Evolutionary conservation across 495 filamentous ascomycete species (phyloP).

Genomic region (Parathielavia appendiculata): DNA sequence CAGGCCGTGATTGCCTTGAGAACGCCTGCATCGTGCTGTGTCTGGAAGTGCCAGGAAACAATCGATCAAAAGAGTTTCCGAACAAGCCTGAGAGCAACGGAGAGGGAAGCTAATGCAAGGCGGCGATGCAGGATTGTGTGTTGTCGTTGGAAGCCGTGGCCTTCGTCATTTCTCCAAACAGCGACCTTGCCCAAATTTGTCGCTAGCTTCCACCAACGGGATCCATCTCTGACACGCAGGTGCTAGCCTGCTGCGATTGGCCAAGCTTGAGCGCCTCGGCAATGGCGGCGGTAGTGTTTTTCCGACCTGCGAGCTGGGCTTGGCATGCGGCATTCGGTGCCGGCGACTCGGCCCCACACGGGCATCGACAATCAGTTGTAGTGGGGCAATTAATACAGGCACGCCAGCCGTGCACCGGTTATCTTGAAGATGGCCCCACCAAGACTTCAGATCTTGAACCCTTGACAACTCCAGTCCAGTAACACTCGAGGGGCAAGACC

Average conservation of each 20-base stretch:
- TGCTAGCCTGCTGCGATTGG: constrained; percentile 3
- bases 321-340: background rate
- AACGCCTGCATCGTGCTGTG: constrained; percentile 42
- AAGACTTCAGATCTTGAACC: constrained; percentile 8
- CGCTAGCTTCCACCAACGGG: constrained; percentile 14
- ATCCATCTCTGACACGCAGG: constrained; percentile 1
- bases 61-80: background rate
- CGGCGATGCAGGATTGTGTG: background rate
- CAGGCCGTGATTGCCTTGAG: constrained; percentile 43
- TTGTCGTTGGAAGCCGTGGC: background rate
- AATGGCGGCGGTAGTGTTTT: constrained; percentile 18
- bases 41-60: constrained; percentile 6
- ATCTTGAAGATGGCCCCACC: constrained; percentile 6
- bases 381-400: background rate
- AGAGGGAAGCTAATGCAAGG: constrained; percentile 1
- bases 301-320: constrained; percentile 7
- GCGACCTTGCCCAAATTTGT: constrained; percentile 17
- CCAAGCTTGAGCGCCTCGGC: background rate
- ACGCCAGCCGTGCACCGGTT: background rate
- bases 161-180: constrained; percentile 22
- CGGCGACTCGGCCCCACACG: background rate
- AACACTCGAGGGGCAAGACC: background rate
- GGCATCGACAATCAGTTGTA: too few species aligned
- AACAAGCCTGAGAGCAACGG: background rate
- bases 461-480: background rate